Percentiles rank a stretch among this genome's conserved stretches.
Conservation (phyloP, 345 rosid species). For the Salix viminalis region DNA sequence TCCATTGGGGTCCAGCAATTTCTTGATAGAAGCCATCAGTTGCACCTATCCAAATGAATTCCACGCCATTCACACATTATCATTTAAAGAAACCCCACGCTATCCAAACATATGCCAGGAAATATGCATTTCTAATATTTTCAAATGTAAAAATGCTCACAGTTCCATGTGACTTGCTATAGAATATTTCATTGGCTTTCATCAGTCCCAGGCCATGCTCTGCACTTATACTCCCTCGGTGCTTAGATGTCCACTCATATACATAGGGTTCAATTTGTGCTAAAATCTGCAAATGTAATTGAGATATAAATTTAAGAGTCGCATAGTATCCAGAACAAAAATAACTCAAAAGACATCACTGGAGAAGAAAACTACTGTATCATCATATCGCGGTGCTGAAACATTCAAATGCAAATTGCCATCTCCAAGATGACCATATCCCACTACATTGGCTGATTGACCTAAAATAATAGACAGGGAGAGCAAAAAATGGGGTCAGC, state of each 20-base stretch:
- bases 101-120: not conserved
- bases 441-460: conserved; percentile 65
- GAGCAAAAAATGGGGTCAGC: not conserved
- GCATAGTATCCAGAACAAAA: not conserved
- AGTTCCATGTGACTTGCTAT: conserved; percentile 73
- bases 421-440: conserved; percentile 93
- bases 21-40: conserved; percentile 75
- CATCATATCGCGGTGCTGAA: conserved; percentile 61
- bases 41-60: conserved; percentile 45
- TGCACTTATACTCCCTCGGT: conserved; percentile 91
- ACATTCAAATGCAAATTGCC: conserved; percentile 90
- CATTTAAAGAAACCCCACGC: not conserved
- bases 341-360: not conserved
- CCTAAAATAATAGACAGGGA: conserved; percentile 38
- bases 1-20: conserved; percentile 70
- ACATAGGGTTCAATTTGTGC: conserved; percentile 80
- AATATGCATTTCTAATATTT: not conserved
- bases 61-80: conserved; percentile 6
- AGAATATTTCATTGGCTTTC: conserved; percentile 79
- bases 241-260: conserved; percentile 89
- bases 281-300: conserved; percentile 46
- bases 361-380: conserved; percentile 39
- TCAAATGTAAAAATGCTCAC: conserved; percentile 36
- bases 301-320: not conserved
- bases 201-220: conserved; percentile 95